Conservation (phyloP, 2,329 filamentous ascomycete genomes). For the Hypoxylon sp. region DNA sequence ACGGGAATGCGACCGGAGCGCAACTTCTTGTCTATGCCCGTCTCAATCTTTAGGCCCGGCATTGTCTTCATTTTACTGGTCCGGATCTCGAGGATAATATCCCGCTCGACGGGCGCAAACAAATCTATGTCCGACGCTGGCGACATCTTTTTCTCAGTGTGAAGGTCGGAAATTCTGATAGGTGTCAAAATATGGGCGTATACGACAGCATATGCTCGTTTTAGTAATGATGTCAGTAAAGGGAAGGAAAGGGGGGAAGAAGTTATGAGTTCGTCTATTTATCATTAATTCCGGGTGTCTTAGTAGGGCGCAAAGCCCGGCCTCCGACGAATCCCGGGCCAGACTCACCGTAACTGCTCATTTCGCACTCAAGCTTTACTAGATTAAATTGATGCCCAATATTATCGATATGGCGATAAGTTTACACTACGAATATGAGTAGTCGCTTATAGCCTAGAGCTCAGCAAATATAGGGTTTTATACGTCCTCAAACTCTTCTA, state of each 20-base stretch:
- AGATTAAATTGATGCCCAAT: slow-evolving; percentile 24
- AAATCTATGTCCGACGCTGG: slow-evolving; percentile 56
- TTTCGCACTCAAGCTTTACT: slow-evolving; percentile 3
- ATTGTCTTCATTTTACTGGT: slow-evolving; percentile 70
- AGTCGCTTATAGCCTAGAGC: neutral
- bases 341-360: neutral
- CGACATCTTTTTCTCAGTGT: slow-evolving; percentile 43
- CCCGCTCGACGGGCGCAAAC: slow-evolving; percentile 60
- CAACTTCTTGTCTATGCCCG: slow-evolving; percentile 70
- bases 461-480: slow-evolving; percentile 14
- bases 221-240: slow-evolving; percentile 3
- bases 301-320: slow-evolving; percentile 17
- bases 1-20: slow-evolving; percentile 63
- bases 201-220: neutral
- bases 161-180: neutral
- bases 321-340: slow-evolving; percentile 8
- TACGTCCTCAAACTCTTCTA: slow-evolving; percentile 48
- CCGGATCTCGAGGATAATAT: slow-evolving; percentile 70
- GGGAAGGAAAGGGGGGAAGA: neutral
- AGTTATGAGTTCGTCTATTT: neutral
- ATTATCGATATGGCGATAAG: slow-evolving; percentile 5
- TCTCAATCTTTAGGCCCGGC: slow-evolving; percentile 64
- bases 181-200: neutral
- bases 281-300: slow-evolving; percentile 12
- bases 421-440: slow-evolving; percentile 3